Base-by-base conservation (phyloP, 441 rosid species). In the Isatis lusitanica region DNA sequence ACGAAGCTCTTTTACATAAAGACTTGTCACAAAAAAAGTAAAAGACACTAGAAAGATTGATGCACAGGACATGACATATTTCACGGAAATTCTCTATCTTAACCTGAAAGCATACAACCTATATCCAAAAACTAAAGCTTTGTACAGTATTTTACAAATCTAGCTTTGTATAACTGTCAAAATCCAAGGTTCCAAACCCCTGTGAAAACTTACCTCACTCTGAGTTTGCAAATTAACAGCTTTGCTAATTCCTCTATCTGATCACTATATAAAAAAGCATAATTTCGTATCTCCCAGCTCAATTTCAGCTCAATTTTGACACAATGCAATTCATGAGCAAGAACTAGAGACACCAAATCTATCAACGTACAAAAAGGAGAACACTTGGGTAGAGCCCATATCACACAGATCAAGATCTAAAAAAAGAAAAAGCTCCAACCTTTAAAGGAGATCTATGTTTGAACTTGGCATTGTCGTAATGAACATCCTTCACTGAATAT, bases 381-480 rank as follows among this genome's bases (percentile, higher is more conserved):
- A 28, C 68, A 61, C 59, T 73, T 62, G 53, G 56, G 67, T 42
- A 74, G 36, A 62, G 39, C 52, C 75, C 28, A 76, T 15, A 42
- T 44, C 12, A 42, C n/a, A 40, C 15, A 44, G 46, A 77, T 52
- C 70, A 66, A 69, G 70, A 70, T 73, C 66, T 61, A 40, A 52
- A 51, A 0, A 1, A 21, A n/a, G n/a, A 26, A 26, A 9, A 51
- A 60, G 55, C 11, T 55, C 39, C 12, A 61, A 91, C 97, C 97
- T 91, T 84, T 76, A 74, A 71, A 68, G 83, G 75, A 70, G 99
- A 88, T 65, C 97, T 91, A 50, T 84, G 96, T 74, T 92, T 94
- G 78, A 91, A 93, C 86, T 96, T 93, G 82, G 97, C 98, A 83
- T 93, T 91, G 71, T 93, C 99, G 80, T 93, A 90, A 77, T 88